Conservation (phyloP, 129 eudicot species). For the Tagetes patula region DNA sequence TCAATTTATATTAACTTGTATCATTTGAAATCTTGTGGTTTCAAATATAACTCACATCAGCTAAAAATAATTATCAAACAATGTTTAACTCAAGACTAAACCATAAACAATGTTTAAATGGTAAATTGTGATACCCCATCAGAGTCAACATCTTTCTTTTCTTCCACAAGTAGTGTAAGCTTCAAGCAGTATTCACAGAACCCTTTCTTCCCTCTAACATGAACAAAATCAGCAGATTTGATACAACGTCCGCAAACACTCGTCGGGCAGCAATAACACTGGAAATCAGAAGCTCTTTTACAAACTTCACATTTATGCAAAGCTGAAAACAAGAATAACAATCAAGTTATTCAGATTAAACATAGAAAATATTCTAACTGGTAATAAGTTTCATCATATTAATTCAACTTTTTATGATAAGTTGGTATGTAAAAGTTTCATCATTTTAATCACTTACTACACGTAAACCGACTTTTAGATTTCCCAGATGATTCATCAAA, state of each 20-base stretch:
- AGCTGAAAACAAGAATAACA: conserved; percentile 19
- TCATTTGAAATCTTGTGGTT: neutral
- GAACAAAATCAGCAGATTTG: conserved; percentile 45
- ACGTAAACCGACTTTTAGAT: conserved; percentile 44
- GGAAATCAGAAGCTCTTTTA: conserved; percentile 38
- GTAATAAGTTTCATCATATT: neutral
- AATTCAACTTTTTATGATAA: conserved; percentile 34
- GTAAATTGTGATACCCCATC: conserved; percentile 66
- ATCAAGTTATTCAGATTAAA: neutral
- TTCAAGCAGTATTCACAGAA: conserved; percentile 67
- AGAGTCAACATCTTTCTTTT: conserved; percentile 56
- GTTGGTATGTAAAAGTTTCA: conserved; percentile 19
- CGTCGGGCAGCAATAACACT: conserved; percentile 61
- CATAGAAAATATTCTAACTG: neutral
- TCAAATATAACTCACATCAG: neutral
- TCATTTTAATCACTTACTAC: conserved; percentile 51
- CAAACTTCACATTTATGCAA: conserved; percentile 42
- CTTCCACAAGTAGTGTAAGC: conserved; percentile 71
- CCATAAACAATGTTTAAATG: neutral
- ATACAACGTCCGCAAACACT: conserved; percentile 64
- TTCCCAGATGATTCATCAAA: conserved; percentile 50
- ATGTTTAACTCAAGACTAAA: neutral
- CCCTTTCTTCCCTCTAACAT: conserved; percentile 62
- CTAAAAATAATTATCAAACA: neutral
- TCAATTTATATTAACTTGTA: neutral